These are phyloP conservation scores for Ophiostoma himal-ulmi DNA, from an alignment of 2,329 filamentous ascomycete genomes.

Conservation along the genomic window DNA sequence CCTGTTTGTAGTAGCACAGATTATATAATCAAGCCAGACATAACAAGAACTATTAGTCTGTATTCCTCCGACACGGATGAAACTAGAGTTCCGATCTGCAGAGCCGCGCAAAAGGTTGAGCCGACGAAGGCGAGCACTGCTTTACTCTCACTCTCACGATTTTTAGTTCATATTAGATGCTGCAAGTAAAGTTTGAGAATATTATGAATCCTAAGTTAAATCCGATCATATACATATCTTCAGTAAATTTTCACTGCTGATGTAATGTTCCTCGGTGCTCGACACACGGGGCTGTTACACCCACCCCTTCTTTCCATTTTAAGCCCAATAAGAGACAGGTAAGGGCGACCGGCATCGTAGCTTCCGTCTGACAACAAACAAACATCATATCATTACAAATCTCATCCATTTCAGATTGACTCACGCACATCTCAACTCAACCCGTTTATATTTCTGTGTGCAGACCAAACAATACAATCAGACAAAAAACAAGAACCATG, in stretches of 20 bases:
- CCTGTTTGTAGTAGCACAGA: background rate
- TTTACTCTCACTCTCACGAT: background rate
- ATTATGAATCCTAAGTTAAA: too few relatives aligned
- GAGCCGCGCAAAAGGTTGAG: background rate
- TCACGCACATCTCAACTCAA: background rate
- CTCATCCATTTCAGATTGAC: background rate
- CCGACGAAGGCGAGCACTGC: background rate
- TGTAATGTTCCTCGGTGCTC: background rate
- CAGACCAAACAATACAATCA: background rate
- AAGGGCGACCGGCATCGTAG: background rate
- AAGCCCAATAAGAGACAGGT: background rate
- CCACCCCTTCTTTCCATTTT: background rate
- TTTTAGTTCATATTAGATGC: background rate
- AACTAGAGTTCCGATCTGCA: background rate
- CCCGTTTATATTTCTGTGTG: background rate
- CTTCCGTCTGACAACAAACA: background rate
- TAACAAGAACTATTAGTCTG: background rate
- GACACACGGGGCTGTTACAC: background rate
- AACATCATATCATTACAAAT: background rate
- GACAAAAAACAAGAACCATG: background rate
- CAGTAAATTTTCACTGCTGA: background rate
- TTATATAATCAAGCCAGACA: background rate
- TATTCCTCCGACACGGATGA: slow-evolving; percentile 3
- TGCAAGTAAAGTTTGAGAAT: background rate
- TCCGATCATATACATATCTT: too few relatives aligned